Evolutionary conservation across 1,139 yeast genomes (phyloP).

Genomic region (Kurtzmaniella quercitrusa): DNA sequence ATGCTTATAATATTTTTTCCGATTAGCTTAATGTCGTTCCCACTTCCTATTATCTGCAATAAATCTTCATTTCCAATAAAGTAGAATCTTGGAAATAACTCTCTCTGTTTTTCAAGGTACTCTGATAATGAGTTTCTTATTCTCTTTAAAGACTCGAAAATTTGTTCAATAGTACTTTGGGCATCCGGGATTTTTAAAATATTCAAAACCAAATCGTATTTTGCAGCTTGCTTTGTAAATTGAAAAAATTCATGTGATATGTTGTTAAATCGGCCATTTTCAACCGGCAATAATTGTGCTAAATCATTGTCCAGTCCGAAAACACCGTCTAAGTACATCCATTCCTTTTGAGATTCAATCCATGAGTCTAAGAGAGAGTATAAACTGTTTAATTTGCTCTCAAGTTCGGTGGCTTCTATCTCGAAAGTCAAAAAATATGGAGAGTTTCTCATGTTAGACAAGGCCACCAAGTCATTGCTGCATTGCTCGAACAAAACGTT

Average conservation of each 20-base stretch:
- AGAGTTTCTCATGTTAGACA: slow-evolving; percentile 72
- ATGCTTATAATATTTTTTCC: slow-evolving; percentile 67
- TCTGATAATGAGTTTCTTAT: slow-evolving; percentile 70
- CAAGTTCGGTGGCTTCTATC: slow-evolving; percentile 53
- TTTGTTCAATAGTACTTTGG: slow-evolving; percentile 43
- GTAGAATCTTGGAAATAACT: slow-evolving; percentile 74
- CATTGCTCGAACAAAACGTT: slow-evolving; percentile 56
- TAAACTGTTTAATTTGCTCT: slow-evolving; percentile 49
- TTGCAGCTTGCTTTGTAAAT: slow-evolving; percentile 48
- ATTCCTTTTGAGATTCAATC: slow-evolving; percentile 85
- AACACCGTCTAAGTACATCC: slow-evolving; percentile 83
- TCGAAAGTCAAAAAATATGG: slow-evolving; percentile 61
- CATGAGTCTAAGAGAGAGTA: slow-evolving; percentile 60
- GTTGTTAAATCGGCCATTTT: slow-evolving; percentile 62
- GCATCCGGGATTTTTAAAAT: slow-evolving; percentile 53
- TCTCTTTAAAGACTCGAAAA: slow-evolving; percentile 52
- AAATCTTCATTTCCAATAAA: slow-evolving; percentile 91
- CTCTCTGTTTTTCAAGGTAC: slow-evolving; percentile 78
- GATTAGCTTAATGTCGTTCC: slow-evolving; percentile 40
- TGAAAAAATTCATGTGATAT: slow-evolving; percentile 59
- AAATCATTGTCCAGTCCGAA: slow-evolving; percentile 58
- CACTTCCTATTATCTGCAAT: slow-evolving; percentile 74
- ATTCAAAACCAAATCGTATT: slow-evolving; percentile 54
- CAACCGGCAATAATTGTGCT: slow-evolving; percentile 61
- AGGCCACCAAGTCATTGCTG: slow-evolving; percentile 56